Base-by-base conservation (phyloP, 805 yeast species). In the Suhomyces tanzawaensis region DNA sequence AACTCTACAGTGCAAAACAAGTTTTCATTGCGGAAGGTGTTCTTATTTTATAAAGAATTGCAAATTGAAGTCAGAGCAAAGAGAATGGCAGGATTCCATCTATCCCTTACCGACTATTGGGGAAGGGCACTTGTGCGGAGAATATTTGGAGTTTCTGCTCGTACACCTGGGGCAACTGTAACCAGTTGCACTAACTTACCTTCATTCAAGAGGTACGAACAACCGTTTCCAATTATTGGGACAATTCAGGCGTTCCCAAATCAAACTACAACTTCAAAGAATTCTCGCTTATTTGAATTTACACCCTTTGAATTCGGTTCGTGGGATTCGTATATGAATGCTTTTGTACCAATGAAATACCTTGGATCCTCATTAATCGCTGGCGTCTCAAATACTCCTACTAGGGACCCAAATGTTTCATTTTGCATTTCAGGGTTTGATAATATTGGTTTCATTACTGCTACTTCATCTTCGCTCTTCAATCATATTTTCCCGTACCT, bases 271-370 rank as follows among this genome's bases (percentile, higher is more conserved):
- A 51, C 60, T n/a, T 53, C 62, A 32, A n/a, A 49, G 1, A 54
- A 56, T 22, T 71, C 81, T 1, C 72, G 68, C 40, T 42, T 77
- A 2, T 71, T 79, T 44, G 87, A 81, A 53, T 73, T 81, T 46
- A 77, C 74, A 11, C 85, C 85, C 0, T 77, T 57, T 49, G 88
- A 81, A 40, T 80, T 80, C 61, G 87, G 87, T 0, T 77, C 83
- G 0, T 81, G 85, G 85, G 83, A 79, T 44, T 43, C 61, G 11
- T 55, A 56, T 28, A 45, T 74, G 23, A 57, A 65, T 25, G 61
- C 76, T 4, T 81, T 81, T 46, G 61, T 72, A 3, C 66, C 74
- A n/a, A 46, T 74, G 28, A 68, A 66, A 41, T 80, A 71, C 46
- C 53, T 81, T 19, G 87, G 87, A 0, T 63, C 83, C 0, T 38